Conservation (phyloP, 257 asterid species). For the Plantago ovata region DNA sequence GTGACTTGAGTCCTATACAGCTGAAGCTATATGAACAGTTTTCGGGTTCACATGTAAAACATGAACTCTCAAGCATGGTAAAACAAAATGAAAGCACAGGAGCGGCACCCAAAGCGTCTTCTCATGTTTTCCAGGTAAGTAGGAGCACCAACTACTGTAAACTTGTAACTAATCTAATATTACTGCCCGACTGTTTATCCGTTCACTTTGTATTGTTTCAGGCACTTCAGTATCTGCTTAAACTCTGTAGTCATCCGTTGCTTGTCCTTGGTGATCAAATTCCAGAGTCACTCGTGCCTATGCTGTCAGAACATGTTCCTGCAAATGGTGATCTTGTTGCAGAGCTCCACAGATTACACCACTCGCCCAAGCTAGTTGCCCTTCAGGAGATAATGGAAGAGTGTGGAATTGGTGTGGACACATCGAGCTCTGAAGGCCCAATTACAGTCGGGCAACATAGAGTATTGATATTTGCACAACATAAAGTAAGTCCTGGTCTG, state of each 20-base stretch:
- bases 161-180: constrained; percentile 1
- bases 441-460: constrained; percentile 83
- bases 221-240: constrained; percentile 97
- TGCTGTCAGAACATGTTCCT: constrained; percentile 75
- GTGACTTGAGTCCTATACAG: constrained; percentile 95
- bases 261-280: constrained; percentile 79
- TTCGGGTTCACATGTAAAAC: constrained; percentile 88
- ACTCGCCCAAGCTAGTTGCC: constrained; percentile 96
- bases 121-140: constrained; percentile 97
- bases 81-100: constrained; percentile 67
- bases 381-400: constrained; percentile 98
- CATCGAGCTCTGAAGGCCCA: constrained; percentile 74
- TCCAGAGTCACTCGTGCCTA: constrained; percentile 65
- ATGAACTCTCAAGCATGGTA: constrained; percentile 83
- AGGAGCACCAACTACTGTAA: not conserved
- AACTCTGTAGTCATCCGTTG: constrained; percentile 97
- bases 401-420: constrained; percentile 95
- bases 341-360: constrained; percentile 82
- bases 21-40: constrained; percentile 84
- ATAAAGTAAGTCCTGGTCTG: constrained; percentile 51
- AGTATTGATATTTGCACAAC: constrained; percentile 97
- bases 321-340: constrained; percentile 54
- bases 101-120: constrained; percentile 75
- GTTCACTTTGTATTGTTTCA: constrained; percentile 29
- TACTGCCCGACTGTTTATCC: no score